Base-by-base conservation (phyloP, 352 stramenopile genomes). In the Achlya hypogyna region DNA sequence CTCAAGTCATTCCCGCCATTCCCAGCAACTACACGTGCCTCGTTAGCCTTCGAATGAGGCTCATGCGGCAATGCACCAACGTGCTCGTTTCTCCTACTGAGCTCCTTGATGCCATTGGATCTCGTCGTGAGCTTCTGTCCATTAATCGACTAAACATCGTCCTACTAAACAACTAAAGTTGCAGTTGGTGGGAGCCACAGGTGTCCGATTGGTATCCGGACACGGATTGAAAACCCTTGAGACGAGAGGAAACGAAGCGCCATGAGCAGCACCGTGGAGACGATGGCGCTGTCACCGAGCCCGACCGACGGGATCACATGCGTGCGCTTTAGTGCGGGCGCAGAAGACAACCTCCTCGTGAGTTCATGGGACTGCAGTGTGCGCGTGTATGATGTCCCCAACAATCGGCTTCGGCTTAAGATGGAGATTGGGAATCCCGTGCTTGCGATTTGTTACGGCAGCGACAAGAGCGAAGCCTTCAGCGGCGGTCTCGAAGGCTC, bases 221-320 rank as follows among this genome's bases (percentile, higher is more conserved):
- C 12, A 10, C 6, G 12, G 38, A 45, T 3, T 9, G 38, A 3
- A 18, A 3, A 45, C n/a, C n/a, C n/a, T n/a, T n/a, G n/a, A 18
- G 6, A 45, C 12, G 6, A 45, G 38, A 3, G 38, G 38, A 45
- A 45, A 45, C 38, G 38, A 45, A 45, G 38, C 38, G 38, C 20
- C 31, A 73, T 58, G 25, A 42, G 23, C 42, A 73, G 16, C 23
- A 76, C 73, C 70, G 54, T 70, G 18, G 63, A 67, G 5, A 74
- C 86, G 43, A 62, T 75, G 29, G 81, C 89, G 71, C 74, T 92
- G 62, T 75, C 78, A 45, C 81, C 84, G 58, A 81, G 87, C 52
- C 87, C 89, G 28, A 85, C 77, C 52, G 89, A 96, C 72, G 86
- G 86, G 65, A 85, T 96, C 45, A 88, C 84, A 34, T 81, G 78